Conservation (phyloP, 1,284 basidiomycete species). For the Coniferiporia sulphurascens region DNA sequence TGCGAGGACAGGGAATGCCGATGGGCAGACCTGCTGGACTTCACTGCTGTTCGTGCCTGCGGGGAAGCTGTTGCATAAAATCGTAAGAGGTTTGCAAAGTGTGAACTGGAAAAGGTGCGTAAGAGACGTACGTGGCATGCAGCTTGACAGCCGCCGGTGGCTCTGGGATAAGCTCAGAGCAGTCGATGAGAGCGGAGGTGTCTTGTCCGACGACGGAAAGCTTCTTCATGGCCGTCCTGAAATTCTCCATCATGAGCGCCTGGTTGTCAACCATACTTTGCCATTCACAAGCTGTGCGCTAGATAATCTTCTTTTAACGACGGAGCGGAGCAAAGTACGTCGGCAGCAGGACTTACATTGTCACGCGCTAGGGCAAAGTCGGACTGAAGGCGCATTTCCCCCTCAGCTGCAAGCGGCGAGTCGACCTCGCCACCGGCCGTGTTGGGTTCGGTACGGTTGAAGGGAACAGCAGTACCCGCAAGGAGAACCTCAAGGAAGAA, state of each 20-base stretch:
- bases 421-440: constrained; percentile 8
- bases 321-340: background rate
- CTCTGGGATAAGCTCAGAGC: constrained; percentile 31
- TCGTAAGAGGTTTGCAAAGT: background rate
- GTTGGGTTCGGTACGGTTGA: constrained; percentile 5
- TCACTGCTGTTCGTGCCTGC: constrained; percentile 14
- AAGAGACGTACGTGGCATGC: background rate
- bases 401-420: constrained; percentile 3
- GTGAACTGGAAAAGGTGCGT: background rate
- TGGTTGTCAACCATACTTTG: constrained; percentile 18
- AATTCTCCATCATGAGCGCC: constrained; percentile 8
- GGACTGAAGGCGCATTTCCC: constrained; percentile 17
- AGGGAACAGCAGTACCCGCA: constrained; percentile 18
- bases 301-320: background rate
- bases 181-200: constrained; percentile 28
- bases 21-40: constrained; percentile 13
- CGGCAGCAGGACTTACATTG: background rate
- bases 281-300: constrained; percentile 20
- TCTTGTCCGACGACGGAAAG: constrained; percentile 31
- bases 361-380: constrained; percentile 19
- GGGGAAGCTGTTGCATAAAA: constrained; percentile 13
- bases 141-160: background rate
- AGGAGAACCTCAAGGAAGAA: constrained; percentile 21
- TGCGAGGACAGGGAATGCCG: constrained; percentile 15
- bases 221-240: constrained; percentile 30